Conservation (phyloP, 2,329 filamentous ascomycete genomes). For the Lomentospora prolificans region DNA sequence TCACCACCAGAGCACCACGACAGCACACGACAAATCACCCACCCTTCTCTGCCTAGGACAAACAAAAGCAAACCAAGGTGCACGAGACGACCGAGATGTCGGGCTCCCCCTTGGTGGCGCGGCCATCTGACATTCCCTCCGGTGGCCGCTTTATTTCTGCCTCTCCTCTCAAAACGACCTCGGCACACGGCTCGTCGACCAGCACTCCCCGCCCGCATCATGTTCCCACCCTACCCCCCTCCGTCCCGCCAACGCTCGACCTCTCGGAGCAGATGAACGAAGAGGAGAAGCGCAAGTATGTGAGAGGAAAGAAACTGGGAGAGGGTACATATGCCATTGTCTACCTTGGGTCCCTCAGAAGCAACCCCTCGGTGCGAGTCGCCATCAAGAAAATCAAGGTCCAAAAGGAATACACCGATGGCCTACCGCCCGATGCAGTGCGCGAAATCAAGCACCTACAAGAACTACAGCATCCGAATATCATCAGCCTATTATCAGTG, state of each 20-base stretch:
- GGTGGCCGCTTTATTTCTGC: constrained; percentile 6
- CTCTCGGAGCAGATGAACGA: constrained; percentile 76
- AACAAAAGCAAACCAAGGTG: too few relatives aligned
- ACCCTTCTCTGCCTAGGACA: not conserved
- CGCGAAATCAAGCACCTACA: constrained; percentile 94
- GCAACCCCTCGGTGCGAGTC: constrained; percentile 63
- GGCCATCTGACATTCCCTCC: constrained; percentile 15
- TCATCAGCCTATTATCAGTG: constrained; percentile 84
- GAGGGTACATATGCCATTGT: constrained; percentile 97
- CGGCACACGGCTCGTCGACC: constrained; percentile 19
- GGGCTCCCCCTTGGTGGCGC: constrained; percentile 26
- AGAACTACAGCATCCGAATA: constrained; percentile 89
- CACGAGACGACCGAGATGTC: too few relatives aligned
- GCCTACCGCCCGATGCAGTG: constrained; percentile 87
- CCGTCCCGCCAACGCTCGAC: constrained; percentile 36
- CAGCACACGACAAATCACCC: not conserved
- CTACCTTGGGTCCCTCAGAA: constrained; percentile 73
- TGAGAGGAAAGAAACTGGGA: constrained; percentile 86
- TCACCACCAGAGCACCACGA: too few relatives aligned
- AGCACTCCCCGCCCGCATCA: constrained; percentile 18
- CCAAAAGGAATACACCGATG: constrained; percentile 77
- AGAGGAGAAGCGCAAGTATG: constrained; percentile 76
- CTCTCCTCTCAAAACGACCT: constrained; percentile 18
- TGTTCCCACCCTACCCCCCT: constrained; percentile 18
- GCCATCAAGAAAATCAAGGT: constrained; percentile 93